phyloP scores from a whole-genome alignment of 805 yeast genomes.

The Ogataea trehaloabstinens region DNA sequence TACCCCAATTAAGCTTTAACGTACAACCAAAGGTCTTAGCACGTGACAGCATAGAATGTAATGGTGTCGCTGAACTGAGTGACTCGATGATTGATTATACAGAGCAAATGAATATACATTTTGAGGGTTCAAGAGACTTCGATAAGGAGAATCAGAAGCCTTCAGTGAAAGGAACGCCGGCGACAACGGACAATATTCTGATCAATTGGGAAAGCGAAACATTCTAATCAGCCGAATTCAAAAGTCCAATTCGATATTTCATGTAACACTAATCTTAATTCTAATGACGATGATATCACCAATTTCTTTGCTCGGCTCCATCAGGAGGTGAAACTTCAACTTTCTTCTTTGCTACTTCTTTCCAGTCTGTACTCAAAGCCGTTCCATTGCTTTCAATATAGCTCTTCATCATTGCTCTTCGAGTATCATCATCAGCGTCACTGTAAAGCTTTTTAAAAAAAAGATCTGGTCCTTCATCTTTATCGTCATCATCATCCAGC shows the following conservation, averaged over 20 bases:
- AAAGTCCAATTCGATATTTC: background rate
- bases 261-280: conserved; percentile 1
- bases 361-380: conserved; percentile 90
- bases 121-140: background rate
- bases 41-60: background rate
- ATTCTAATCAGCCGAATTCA: conserved; percentile 10
- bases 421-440: conserved; percentile 82
- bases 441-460: conserved; percentile 76
- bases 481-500: conserved; percentile 39
- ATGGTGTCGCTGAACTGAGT: conserved; percentile 26
- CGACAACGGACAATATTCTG: conserved; percentile 9
- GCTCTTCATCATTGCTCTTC: conserved; percentile 95
- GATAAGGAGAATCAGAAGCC: conserved; percentile 13
- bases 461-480: conserved; percentile 51
- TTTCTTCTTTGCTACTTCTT: conserved; percentile 64
- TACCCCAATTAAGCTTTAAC: conserved; percentile 2
- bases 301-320: conserved; percentile 60
- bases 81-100: conserved; percentile 30
- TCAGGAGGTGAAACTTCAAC: conserved; percentile 75
- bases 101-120: conserved; percentile 15
- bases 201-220: conserved; percentile 24
- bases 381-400: conserved; percentile 94
- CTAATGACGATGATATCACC: conserved; percentile 35
- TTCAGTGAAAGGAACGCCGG: background rate
- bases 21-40: background rate